A percentile compares a stretch with the other conserved stretches of the same genome.
These are phyloP conservation scores for Apiospora kogelbergensis DNA, from an alignment of 2,329 filamentous ascomycete species.

Conservation along the genomic window DNA sequence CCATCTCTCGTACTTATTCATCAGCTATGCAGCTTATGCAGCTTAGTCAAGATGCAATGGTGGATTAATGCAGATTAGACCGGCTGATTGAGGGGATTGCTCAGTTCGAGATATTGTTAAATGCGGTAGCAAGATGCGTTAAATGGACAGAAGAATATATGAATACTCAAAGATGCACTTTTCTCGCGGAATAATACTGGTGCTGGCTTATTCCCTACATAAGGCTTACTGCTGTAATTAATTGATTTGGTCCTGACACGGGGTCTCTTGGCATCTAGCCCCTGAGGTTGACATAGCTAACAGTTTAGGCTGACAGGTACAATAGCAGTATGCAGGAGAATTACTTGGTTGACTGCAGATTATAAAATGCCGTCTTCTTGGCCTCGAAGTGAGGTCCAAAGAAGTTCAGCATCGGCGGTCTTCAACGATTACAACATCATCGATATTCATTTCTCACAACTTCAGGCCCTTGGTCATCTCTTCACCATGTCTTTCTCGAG, in stretches of 20 bases:
- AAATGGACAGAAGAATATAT: background rate
- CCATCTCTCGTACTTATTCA: too few species aligned
- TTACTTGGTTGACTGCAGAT: too few species aligned
- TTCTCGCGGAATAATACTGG: background rate
- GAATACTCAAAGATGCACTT: background rate
- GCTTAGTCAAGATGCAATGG: too few species aligned
- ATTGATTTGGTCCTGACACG: background rate
- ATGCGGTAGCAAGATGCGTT: background rate
- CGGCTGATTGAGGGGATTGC: too few species aligned
- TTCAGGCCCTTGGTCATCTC: background rate
- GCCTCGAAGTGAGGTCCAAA: background rate
- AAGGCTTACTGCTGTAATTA: background rate
- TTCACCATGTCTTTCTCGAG: background rate
- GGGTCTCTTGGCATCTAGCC: background rate
- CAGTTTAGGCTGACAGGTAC: background rate
- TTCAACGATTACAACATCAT: background rate
- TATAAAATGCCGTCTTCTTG: background rate
- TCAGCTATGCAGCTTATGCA: too few species aligned
- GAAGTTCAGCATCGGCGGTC: background rate
- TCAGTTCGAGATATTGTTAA: background rate
- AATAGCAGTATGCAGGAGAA: background rate
- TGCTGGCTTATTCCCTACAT: background rate
- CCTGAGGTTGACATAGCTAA: background rate
- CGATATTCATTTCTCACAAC: too few species aligned
- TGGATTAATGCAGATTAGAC: too few species aligned